Base-by-base conservation (phyloP, 768 basidiomycete species). In the Lyophyllum decastes region DNA sequence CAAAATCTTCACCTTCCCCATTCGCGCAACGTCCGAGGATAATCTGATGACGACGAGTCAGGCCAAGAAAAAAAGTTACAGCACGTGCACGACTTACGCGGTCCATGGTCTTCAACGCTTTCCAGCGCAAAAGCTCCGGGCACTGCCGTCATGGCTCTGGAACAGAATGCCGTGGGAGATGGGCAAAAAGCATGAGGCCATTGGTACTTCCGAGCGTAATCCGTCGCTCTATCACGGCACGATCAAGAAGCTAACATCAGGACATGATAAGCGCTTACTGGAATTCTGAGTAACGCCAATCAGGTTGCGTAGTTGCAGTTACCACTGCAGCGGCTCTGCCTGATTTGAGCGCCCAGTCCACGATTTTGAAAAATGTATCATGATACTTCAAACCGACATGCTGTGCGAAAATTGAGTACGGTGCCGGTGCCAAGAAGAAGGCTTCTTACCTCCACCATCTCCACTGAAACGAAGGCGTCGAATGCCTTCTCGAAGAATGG, bases 401-500 rank as follows among this genome's bases (percentile, higher is more conserved):
- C 58, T 59, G 10, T 38, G 6, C 16, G 14, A 38, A 38, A 12
- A 4, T 11, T 38, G 16, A 49, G 35, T 38, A 9, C 30, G 4
- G 10, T 16, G 16, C 14, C 35, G 35, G 4, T 16, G 35, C 35
- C 35, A 17, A 38, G 16, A 38, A 38, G 14, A 38, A 7, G 16
- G 35, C 6, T 38, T 7, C 35, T 11, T 12, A 38, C 35, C 35
- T 38, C 35, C 35, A 38, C 35, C 35, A 38, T 38, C 35, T 38
- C 35, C 8, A 38, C 35, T 4, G 78, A 78, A 19, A 85, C 74
- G 26, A 80, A 72, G 4, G 80, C 71, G 60, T 85, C 82, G 60
- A 83, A 85, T 4, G 79, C 70, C 49, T 82, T 78, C 63, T 82
- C 77, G 63, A 83, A 89, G 24, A 78, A 73, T 0, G 72, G 57